Conservation (phyloP, 305 asterid genomes). For the Fraxinus dipetala region DNA sequence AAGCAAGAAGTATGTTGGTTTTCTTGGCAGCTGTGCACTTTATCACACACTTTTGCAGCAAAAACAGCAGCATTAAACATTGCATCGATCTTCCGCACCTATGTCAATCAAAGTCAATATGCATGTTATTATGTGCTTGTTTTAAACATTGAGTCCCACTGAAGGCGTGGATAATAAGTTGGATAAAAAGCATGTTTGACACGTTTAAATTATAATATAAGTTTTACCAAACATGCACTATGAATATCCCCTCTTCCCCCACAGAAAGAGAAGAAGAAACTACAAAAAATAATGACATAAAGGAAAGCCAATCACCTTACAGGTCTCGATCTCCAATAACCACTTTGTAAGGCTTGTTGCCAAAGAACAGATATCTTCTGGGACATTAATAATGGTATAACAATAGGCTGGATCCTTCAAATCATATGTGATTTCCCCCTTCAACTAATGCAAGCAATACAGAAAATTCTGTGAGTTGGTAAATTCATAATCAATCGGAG, state of each 20-base stretch:
- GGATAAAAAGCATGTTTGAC: neutral
- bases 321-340: constrained; percentile 83
- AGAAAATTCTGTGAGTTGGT: neutral
- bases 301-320: constrained; percentile 63
- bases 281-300: constrained; percentile 10
- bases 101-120: constrained; percentile 20
- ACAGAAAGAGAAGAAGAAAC: neutral
- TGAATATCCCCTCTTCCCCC: neutral
- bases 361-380: constrained; percentile 75
- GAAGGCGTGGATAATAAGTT: neutral
- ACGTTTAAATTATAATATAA: neutral
- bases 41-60: constrained; percentile 67
- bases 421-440: constrained; percentile 86
- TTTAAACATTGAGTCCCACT: neutral
- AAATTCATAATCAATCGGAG: neutral
- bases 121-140: constrained; percentile 7
- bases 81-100: constrained; percentile 75
- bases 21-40: constrained; percentile 52
- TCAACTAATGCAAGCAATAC: constrained; percentile 44
- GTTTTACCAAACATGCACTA: neutral
- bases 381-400: constrained; percentile 52
- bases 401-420: constrained; percentile 92
- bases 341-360: constrained; percentile 70
- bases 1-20: constrained; percentile 73
- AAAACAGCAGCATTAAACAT: constrained; percentile 61